Conservation (phyloP, 2,329 filamentous ascomycete genomes). For the Aspergillus jensenii region DNA sequence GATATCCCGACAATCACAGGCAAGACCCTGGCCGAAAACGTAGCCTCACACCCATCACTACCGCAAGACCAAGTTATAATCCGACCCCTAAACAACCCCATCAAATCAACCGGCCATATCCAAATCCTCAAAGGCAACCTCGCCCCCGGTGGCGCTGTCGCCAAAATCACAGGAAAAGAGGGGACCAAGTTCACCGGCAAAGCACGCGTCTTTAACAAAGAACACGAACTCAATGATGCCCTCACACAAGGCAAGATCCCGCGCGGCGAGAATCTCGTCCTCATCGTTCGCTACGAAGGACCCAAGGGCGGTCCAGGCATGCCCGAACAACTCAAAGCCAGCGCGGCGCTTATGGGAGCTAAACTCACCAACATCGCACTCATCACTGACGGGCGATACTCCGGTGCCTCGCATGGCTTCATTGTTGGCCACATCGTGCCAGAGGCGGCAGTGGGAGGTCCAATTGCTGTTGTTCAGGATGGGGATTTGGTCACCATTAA, state of each 20-base stretch:
- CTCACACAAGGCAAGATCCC: constrained; percentile 70
- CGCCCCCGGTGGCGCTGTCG: constrained; percentile 83
- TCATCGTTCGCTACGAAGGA: constrained; percentile 91
- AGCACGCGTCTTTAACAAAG: constrained; percentile 84
- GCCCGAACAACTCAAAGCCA: constrained; percentile 90
- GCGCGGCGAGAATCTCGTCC: constrained; percentile 76
- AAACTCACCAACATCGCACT: constrained; percentile 83
- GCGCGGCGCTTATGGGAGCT: constrained; percentile 89
- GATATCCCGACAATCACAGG: constrained; percentile 79
- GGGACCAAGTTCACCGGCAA: constrained; percentile 77
- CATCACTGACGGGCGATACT: constrained; percentile 89
- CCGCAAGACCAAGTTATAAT: constrained; percentile 81
- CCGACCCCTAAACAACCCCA: constrained; percentile 74
- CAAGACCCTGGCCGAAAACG: constrained; percentile 78
- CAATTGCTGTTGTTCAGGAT: constrained; percentile 77
- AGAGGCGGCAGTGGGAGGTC: constrained; percentile 84
- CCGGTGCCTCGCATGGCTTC: constrained; percentile 84
- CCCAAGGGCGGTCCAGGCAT: constrained; percentile 93
- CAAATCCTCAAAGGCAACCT: constrained; percentile 86
- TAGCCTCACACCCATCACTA: constrained; percentile 72
- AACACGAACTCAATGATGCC: constrained; percentile 73
- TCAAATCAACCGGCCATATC: constrained; percentile 83
- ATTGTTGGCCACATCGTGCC: constrained; percentile 92
- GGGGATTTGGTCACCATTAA: constrained; percentile 86
- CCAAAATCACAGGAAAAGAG: constrained; percentile 96